Conservation (phyloP, 257 asterid genomes). For the Parsonsia alboflavescens region DNA sequence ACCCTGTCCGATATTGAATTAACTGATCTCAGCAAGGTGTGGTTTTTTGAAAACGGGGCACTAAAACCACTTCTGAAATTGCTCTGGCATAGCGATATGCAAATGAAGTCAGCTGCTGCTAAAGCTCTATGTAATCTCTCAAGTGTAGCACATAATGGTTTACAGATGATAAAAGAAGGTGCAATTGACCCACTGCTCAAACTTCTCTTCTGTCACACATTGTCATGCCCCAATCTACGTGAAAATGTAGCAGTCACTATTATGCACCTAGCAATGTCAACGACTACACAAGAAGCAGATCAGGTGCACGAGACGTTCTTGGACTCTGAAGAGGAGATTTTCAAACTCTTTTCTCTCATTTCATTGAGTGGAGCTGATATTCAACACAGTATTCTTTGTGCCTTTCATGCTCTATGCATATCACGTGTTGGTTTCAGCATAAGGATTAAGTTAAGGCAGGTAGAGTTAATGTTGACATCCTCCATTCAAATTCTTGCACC, state of each 20-base stretch:
- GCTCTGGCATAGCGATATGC: background rate
- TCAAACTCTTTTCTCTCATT: conserved; percentile 7
- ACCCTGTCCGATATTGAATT: background rate
- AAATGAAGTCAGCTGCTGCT: conserved; percentile 1
- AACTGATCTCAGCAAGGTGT: background rate
- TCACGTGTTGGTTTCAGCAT: background rate
- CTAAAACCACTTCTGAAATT: background rate
- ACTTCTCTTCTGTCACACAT: background rate
- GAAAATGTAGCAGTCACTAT: background rate
- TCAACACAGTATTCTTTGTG: conserved; percentile 4
- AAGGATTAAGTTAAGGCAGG: background rate
- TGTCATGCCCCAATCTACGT: background rate
- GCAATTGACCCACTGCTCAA: background rate
- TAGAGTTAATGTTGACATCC: background rate
- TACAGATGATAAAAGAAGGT: background rate
- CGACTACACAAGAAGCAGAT: background rate
- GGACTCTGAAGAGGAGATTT: conserved; percentile 2
- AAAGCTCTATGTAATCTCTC: conserved; percentile 1
- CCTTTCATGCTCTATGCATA: conserved; percentile 1
- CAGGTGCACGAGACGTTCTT: background rate
- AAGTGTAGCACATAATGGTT: background rate
- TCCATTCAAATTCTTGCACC: background rate
- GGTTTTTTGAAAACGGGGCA: background rate
- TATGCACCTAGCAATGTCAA: conserved; percentile 1
- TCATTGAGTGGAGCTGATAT: conserved; percentile 1